Evolutionary conservation across 345 rosid species (phyloP), one percentile per base, ranked within the genome.

Genomic region (Hypericum androsaemum): DNA sequence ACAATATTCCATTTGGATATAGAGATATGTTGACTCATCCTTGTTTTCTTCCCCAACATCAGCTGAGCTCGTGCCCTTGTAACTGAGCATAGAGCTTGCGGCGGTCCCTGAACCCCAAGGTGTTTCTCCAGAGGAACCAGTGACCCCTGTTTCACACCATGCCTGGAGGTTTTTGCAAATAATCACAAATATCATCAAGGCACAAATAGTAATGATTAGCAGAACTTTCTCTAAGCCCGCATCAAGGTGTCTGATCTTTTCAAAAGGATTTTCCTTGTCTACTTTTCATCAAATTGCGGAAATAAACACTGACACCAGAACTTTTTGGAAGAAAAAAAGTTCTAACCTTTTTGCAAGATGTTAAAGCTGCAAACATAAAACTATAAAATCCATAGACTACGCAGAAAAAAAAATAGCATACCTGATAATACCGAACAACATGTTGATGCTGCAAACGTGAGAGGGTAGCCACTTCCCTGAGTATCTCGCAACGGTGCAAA

Each of bases 341-440:
- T 12, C 1, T 15, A 42, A 17, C 15, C 53, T 11, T 35, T 13
- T 42, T 16, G 13, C 22, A 43, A 50, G 37, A 17, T 54, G 16
- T 7, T 10, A 14, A 7, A 44, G 45, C 41, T n/a, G 14, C 37
- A 41, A 52, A 40, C 22, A 13, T 5, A 36, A 36, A 41, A 32
- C 11, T 39, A 35, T 1, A 41, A 15, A 61, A 41, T 51, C 40
- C 37, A 50, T 64, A 64, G 56, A 50, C 70, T 44, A 48, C 53
- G 60, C 45, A 54, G 45, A 44, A 17, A 37, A 39, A 56, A 47
- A 56, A 41, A 54, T 42, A 49, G 43, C 63, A 56, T 47, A 90
- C 98, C 89, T 90, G 98, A 80, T 87, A 90, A 71, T 90, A 90
- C 41, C 98, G 98, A 50, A 90, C 98, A 53, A 90, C 96, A 77